These are phyloP conservation scores for Podaxis sp. DNA, from an alignment of 768 basidiomycete species.

Conservation along the genomic window DNA sequence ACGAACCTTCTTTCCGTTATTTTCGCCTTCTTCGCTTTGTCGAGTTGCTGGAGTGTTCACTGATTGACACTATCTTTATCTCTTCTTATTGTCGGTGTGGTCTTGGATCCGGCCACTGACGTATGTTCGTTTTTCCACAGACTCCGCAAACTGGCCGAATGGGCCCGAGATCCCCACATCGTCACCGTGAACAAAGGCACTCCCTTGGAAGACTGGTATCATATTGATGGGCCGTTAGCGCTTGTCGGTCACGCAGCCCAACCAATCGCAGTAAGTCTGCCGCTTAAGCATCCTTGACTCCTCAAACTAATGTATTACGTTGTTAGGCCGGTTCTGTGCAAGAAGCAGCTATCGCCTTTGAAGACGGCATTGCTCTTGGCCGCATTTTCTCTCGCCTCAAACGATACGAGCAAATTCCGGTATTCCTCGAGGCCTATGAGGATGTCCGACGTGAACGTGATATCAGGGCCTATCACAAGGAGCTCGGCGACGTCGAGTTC, in stretches of 20 bases:
- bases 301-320: not conserved
- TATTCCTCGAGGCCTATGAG: conserved; percentile 52
- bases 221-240: conserved; percentile 3
- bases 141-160: conserved; percentile 7
- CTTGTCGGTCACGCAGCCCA: conserved; percentile 13
- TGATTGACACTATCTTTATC: not conserved
- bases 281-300: not conserved
- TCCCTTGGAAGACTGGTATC: conserved; percentile 10
- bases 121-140: not conserved
- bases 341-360: conserved; percentile 41
- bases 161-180: conserved; percentile 13
- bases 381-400: conserved; percentile 57
- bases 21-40: not conserved
- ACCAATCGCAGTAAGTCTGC: conserved; percentile 8
- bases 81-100: not conserved
- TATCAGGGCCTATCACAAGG: conserved; percentile 37
- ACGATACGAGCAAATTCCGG: conserved; percentile 45
- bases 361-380: conserved; percentile 61
- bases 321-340: conserved; percentile 9
- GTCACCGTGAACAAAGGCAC: not conserved
- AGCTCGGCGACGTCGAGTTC: conserved; percentile 42
- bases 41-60: not conserved
- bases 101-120: not conserved
- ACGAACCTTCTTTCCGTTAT: not conserved
- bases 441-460: conserved; percentile 52